These are phyloP conservation scores for Acanthamoeba castellanii DNA, from an alignment of 208 protist species.

Conservation along the genomic window DNA sequence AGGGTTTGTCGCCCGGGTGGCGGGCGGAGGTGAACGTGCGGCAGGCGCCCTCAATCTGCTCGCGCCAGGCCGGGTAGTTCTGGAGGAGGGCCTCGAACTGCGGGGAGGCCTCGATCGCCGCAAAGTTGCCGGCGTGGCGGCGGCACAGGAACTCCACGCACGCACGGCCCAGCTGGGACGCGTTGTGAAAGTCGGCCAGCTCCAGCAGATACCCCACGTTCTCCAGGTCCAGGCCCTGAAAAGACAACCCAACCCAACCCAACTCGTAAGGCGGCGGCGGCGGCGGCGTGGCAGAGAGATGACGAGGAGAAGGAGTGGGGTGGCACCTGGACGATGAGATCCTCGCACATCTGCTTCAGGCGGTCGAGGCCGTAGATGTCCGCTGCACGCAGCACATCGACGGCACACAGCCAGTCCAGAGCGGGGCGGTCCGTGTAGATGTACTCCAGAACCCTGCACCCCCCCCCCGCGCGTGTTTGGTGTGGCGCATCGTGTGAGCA, in stretches of 20 bases:
- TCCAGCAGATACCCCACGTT: slow-evolving; percentile 5
- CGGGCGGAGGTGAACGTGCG: not conserved
- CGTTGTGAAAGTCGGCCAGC: not conserved
- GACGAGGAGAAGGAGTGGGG: not conserved
- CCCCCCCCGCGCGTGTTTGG: no score
- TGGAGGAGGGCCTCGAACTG: not conserved
- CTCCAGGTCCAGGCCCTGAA: not conserved
- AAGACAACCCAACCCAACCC: no score
- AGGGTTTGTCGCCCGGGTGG: not conserved
- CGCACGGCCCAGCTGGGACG: not conserved
- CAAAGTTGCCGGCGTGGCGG: not conserved
- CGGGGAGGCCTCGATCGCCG: not conserved
- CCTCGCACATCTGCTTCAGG: slow-evolving; percentile 8
- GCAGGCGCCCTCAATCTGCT: not conserved
- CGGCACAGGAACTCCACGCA: not conserved
- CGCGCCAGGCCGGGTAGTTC: not conserved
- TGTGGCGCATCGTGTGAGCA: no score
- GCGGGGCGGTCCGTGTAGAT: not conserved
- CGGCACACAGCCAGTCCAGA: slow-evolving; percentile 12
- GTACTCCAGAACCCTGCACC: not conserved
- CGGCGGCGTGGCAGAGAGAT: no score
- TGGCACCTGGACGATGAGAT: not conserved
- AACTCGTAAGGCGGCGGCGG: no score
- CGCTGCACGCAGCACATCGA: not conserved
- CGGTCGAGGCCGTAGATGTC: slow-evolving; percentile 19